Evolutionary conservation across 768 basidiomycete species (phyloP), one percentile per base, ranked within the genome.

Genomic region (Mrakia blollopis): DNA sequence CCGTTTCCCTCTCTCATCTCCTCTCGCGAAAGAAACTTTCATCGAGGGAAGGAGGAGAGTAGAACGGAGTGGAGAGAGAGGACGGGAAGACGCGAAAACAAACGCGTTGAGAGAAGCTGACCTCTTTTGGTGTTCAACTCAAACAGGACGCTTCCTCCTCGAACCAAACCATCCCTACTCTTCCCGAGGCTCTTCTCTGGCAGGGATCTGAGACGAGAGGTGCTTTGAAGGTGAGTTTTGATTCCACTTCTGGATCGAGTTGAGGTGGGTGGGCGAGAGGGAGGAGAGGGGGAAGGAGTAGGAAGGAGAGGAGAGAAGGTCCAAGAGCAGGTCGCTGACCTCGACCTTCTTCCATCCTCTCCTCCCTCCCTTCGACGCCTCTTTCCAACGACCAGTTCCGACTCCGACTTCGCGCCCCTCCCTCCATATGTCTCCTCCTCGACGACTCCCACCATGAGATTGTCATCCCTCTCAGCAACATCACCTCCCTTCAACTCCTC

Each of bases 391-490:
- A 25, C 23, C 71, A 77, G 76, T 77, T 77, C 44, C 76, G 76
- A 10, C 61, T 77, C 39, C 60, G 76, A 3, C 54, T 71, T 28
- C 39, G 76, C 0, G 52, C 61, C 14, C 76, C 76, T 13, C 71
- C 76, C 25, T 72, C 71, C 32, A 63, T 77, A 37, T 77, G 76
- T 41, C 61, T 77, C 11, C 72, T 77, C 9, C 61, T 77, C 44
- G 76, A 77, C 71, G 76, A 73, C 39, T 61, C 69, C 37, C n/a
- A 60, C 11, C 76, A 77, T 50, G 76, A 77, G 63, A 73, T 77
- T 30, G 69, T 77, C 71, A 65, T 77, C 44, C 76, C 76, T 8
- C 63, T 77, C 25, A 30, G 30, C 25, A 52, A 28, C 35, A 60
- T 77, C 47, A 73, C 76, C 35, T 77, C 76, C 9, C 76, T 77